Evolutionary conservation across 2,329 filamentous ascomycete genomes (phyloP).

Genomic region (Onygenales sp.): DNA sequence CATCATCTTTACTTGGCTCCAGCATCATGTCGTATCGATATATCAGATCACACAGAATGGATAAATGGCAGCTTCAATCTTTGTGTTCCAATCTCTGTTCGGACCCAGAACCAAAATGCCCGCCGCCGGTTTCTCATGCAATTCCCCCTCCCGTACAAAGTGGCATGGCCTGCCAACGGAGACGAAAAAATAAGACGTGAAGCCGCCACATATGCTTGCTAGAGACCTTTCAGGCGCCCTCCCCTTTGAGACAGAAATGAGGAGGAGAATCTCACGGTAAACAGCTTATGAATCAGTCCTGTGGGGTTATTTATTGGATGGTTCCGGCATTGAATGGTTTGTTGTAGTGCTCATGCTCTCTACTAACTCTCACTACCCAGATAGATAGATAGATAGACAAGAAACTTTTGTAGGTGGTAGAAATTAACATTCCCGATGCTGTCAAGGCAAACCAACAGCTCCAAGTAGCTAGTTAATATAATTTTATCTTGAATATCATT

Average conservation of each 20-base stretch:
- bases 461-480: too few species aligned
- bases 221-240: constrained; percentile 2
- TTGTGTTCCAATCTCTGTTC: constrained; percentile 17
- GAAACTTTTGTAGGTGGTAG: too few species aligned
- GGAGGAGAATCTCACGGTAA: too few species aligned
- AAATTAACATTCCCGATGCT: too few species aligned
- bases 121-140: constrained; percentile 11
- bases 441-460: too few species aligned
- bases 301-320: too few species aligned
- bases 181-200: constrained; percentile 22
- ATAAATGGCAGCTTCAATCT: constrained; percentile 16
- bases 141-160: constrained; percentile 17
- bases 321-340: too few species aligned
- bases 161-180: constrained; percentile 18
- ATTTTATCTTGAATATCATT: too few species aligned
- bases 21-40: constrained; percentile 8
- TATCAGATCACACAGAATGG: constrained; percentile 14
- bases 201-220: constrained; percentile 19
- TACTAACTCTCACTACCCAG: too few species aligned
- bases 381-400: too few species aligned
- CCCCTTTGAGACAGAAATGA: neutral
- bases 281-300: too few species aligned
- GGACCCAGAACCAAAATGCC: neutral
- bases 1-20: constrained; percentile 2
- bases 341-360: too few species aligned